Conservation (phyloP, 2,329 filamentous ascomycete species). For the Clonostachys solani region DNA sequence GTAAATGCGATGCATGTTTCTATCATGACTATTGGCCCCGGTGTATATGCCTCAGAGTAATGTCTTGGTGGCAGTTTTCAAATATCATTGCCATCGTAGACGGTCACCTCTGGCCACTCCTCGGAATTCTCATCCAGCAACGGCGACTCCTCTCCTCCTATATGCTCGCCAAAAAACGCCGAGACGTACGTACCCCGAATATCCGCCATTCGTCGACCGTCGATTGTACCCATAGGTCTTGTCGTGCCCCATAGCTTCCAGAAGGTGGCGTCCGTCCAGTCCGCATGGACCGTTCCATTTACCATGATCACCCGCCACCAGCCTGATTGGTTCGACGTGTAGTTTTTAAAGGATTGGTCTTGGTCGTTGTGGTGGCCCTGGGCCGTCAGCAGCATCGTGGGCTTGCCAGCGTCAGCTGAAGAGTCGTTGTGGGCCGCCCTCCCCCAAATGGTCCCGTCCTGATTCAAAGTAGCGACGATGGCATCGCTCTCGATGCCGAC, state of each 20-base stretch:
- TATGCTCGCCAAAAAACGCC: conserved; percentile 6
- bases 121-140: conserved; percentile 4
- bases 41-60: no score
- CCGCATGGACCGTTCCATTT: conserved; percentile 5
- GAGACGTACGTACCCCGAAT: conserved; percentile 4
- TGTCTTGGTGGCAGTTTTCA: no score
- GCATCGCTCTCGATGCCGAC: conserved; percentile 5
- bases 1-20: no score
- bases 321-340: conserved; percentile 5
- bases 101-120: conserved; percentile 4
- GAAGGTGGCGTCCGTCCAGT: conserved; percentile 6
- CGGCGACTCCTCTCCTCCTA: not conserved
- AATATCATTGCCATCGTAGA: no score
- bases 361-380: conserved; percentile 7
- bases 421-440: conserved; percentile 3
- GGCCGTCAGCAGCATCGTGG: conserved; percentile 11
- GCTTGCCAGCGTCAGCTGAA: conserved; percentile 10
- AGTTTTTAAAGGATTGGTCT: conserved; percentile 5
- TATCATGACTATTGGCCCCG: no score
- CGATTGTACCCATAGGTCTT: conserved; percentile 1
- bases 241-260: conserved; percentile 10
- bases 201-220: conserved; percentile 6
- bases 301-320: conserved; percentile 9
- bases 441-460: conserved; percentile 9
- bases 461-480: conserved; percentile 11